phyloP scores from a whole-genome alignment of 2,329 filamentous ascomycete species.

The Fusarium xylarioides region DNA sequence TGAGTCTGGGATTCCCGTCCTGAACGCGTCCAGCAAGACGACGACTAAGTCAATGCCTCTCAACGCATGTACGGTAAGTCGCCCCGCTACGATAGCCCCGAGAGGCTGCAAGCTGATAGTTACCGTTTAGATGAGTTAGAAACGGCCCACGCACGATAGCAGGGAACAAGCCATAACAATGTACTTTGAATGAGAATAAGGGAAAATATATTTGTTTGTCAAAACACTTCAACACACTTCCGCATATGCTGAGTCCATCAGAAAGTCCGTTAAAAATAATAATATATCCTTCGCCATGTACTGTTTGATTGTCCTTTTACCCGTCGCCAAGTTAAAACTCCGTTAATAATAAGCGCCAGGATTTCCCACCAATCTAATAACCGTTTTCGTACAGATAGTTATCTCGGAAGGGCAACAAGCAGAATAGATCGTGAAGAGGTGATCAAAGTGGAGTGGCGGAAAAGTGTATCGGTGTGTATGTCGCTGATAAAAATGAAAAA shows the following conservation, averaged over 20 bases:
- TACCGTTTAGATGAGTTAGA: too few relatives aligned
- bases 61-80: too few relatives aligned
- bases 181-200: slow-evolving; percentile 25
- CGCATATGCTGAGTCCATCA: slow-evolving; percentile 20
- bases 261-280: slow-evolving; percentile 3
- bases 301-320: slow-evolving; percentile 33
- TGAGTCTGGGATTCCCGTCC: too few relatives aligned
- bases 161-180: slow-evolving; percentile 7
- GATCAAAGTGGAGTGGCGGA: slow-evolving; percentile 23
- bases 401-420: slow-evolving; percentile 21
- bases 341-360: slow-evolving; percentile 20
- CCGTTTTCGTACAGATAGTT: slow-evolving; percentile 43
- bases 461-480: slow-evolving; percentile 2
- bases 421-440: slow-evolving; percentile 14
- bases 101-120: too few relatives aligned
- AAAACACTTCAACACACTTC: slow-evolving; percentile 27
- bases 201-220: slow-evolving; percentile 27
- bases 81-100: too few relatives aligned
- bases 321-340: slow-evolving; percentile 39
- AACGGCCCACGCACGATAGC: background rate
- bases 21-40: too few relatives aligned
- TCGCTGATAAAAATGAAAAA: slow-evolving; percentile 6
- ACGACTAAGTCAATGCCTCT: too few relatives aligned
- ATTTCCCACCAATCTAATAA: slow-evolving; percentile 38
- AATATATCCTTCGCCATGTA: slow-evolving; percentile 34